phyloP scores from a whole-genome alignment of 257 asterid species.

The Salvia splendens region DNA sequence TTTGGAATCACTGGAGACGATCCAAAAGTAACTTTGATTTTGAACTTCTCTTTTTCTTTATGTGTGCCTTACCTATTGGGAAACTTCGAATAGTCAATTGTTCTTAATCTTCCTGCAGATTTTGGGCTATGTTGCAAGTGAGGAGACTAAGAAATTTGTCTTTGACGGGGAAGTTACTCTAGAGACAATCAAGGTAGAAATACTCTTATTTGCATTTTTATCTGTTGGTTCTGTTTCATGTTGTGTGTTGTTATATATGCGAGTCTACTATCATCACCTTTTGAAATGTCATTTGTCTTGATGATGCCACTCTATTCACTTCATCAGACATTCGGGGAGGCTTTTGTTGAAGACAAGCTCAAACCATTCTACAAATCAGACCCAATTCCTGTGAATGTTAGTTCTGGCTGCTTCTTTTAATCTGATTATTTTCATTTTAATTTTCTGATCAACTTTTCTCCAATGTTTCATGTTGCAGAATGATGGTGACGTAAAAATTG shows the following conservation, averaged over 20 bases:
- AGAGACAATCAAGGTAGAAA: conserved; percentile 70
- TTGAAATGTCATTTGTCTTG: conserved; percentile 15
- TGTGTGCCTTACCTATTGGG: conserved; percentile 22
- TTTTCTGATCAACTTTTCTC: conserved; percentile 16
- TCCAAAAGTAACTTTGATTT: conserved; percentile 55
- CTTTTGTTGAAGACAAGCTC: conserved; percentile 70
- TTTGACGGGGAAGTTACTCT: conserved; percentile 61
- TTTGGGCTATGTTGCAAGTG: conserved; percentile 64
- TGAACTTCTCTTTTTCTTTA: conserved; percentile 24
- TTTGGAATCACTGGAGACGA: conserved; percentile 75
- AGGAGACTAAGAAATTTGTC: conserved; percentile 60
- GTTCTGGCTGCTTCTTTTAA: conserved; percentile 29
- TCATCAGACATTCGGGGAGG: conserved; percentile 66
- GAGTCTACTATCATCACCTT: conserved; percentile 1
- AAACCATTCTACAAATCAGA: conserved; percentile 87
- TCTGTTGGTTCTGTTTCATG: conserved; percentile 8
- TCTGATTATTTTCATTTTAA: conserved; percentile 21
- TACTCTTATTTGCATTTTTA: conserved; percentile 20
- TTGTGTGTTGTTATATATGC: conserved; percentile 13
- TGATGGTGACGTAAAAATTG: conserved; percentile 81
- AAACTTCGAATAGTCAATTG: conserved; percentile 16
- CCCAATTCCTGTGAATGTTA: conserved; percentile 78
- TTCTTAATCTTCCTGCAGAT: conserved; percentile 47
- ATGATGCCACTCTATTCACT: conserved; percentile 14
- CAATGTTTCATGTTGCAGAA: conserved; percentile 40